phyloP scores from a whole-genome alignment of 2,329 filamentous ascomycete species.

The Aspergillus sp. region DNA sequence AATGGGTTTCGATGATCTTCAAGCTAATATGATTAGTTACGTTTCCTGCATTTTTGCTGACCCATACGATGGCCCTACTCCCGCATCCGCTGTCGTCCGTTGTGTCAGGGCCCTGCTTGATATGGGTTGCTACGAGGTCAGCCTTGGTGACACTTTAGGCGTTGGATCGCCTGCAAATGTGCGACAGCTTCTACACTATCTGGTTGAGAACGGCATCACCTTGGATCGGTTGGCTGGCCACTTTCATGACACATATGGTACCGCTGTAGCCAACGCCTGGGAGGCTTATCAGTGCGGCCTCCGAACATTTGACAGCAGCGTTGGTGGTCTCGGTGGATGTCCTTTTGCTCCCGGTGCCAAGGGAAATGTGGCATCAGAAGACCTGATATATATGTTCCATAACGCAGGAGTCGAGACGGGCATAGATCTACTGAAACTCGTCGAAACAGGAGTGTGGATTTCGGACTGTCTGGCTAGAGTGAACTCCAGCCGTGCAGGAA shows the following conservation, averaged over 20 bases:
- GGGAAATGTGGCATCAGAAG: constrained; percentile 82
- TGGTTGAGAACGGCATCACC: constrained; percentile 54
- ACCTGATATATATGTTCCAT: constrained; percentile 68
- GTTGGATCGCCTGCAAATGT: constrained; percentile 64
- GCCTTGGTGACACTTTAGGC: constrained; percentile 84
- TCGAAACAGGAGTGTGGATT: constrained; percentile 71
- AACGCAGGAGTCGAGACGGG: constrained; percentile 69
- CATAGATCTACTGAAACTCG: constrained; percentile 61
- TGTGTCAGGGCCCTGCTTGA: constrained; percentile 64
- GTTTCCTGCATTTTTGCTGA: constrained; percentile 44
- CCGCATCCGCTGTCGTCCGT: constrained; percentile 49
- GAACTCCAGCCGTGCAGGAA: constrained; percentile 23
- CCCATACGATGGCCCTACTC: constrained; percentile 53
- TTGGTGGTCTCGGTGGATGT: constrained; percentile 78
- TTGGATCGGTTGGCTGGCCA: constrained; percentile 74
- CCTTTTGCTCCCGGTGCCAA: constrained; percentile 83
- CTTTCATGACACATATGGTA: constrained; percentile 86
- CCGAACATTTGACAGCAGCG: constrained; percentile 73
- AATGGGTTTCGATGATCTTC: too few species aligned
- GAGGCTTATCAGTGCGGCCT: constrained; percentile 75
- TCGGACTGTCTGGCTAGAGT: constrained; percentile 22
- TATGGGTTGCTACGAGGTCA: constrained; percentile 88
- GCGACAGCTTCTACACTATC: constrained; percentile 28
- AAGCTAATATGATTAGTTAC: constrained; percentile 17
- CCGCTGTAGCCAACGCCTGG: constrained; percentile 78